phyloP scores from a whole-genome alignment of 345 rosid species.

The Excoecaria cochinchinensis region DNA sequence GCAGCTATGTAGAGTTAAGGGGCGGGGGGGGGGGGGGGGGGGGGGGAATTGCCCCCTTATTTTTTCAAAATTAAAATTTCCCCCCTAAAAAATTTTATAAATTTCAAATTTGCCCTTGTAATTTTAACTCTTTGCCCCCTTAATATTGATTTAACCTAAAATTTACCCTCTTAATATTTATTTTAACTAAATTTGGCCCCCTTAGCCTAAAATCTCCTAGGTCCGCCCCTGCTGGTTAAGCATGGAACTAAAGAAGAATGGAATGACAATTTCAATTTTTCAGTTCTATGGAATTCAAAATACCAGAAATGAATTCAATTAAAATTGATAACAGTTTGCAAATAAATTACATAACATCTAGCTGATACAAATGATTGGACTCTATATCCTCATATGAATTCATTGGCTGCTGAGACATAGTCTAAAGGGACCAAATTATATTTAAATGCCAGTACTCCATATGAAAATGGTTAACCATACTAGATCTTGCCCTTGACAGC shows the following conservation, averaged over 20 bases:
- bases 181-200: too few relatives aligned
- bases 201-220: too few relatives aligned
- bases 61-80: too few relatives aligned
- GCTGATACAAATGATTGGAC: background rate
- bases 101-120: too few relatives aligned
- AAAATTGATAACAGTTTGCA: background rate
- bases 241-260: background rate
- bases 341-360: background rate
- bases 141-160: too few relatives aligned
- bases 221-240: too few relatives aligned
- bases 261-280: background rate
- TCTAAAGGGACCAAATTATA: background rate
- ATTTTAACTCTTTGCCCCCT: too few relatives aligned
- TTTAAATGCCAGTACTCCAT: background rate
- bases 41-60: too few relatives aligned
- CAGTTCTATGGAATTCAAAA: background rate
- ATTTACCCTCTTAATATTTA: too few relatives aligned
- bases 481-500: background rate
- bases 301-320: background rate
- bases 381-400: background rate
- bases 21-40: too few relatives aligned
- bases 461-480: background rate
- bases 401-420: background rate
- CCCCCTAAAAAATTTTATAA: too few relatives aligned
- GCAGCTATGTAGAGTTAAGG: background rate